Evolutionary conservation across 2,329 filamentous ascomycete genomes (phyloP).

Genomic region (Microascus cirrosus): DNA sequence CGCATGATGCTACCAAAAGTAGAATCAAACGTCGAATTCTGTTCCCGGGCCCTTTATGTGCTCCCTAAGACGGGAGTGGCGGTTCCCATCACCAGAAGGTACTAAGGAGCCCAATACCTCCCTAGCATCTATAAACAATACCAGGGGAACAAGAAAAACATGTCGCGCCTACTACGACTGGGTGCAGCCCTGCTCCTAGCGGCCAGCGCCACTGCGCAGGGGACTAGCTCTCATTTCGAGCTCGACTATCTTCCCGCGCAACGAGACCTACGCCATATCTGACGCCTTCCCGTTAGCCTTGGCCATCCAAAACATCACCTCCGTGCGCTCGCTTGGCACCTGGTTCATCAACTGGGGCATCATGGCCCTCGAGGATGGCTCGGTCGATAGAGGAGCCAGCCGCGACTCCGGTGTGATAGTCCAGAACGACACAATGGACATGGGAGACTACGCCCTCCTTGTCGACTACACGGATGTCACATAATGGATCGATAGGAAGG

Average conservation of each 20-base stretch:
- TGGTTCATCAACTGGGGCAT: not conserved
- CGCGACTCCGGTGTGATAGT: not conserved
- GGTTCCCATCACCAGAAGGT: too few species aligned
- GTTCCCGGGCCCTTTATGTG: too few species aligned
- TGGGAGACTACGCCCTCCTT: not conserved
- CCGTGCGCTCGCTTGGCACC: not conserved
- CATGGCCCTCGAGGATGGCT: not conserved
- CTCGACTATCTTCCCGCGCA: not conserved
- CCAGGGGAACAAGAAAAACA: not conserved
- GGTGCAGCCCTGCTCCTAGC: not conserved
- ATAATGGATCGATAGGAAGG: not conserved
- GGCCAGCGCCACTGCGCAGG: not conserved
- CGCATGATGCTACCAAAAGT: too few species aligned
- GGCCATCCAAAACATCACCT: not conserved
- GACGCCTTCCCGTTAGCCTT: not conserved
- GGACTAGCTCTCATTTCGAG: not conserved
- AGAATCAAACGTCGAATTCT: too few species aligned
- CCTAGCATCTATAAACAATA: too few species aligned
- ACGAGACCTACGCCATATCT: not conserved
- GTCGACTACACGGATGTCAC: not conserved
- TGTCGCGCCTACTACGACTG: not conserved
- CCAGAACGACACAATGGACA: not conserved
- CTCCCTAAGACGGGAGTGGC: too few species aligned
- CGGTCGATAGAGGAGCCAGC: not conserved
- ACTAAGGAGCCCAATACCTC: too few species aligned